Conservation (phyloP, 768 basidiomycete species). For the Panaeolus cyanescens region DNA sequence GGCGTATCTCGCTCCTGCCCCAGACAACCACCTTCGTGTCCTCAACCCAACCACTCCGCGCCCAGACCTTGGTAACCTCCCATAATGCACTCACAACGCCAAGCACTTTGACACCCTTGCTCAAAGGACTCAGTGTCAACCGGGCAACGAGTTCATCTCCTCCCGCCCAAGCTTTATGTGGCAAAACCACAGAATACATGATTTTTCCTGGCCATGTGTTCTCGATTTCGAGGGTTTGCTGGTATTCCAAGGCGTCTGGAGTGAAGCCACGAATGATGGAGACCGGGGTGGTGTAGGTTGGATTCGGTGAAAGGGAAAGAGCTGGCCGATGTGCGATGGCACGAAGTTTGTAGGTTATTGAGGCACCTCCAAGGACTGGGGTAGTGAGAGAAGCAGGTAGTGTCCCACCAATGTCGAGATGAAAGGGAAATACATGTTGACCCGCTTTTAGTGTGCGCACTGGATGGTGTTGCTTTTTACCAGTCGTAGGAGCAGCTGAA, state of each 20-base stretch:
- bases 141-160: conserved; percentile 83
- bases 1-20: conserved; percentile 66
- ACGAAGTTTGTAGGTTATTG: conserved; percentile 86
- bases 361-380: conserved; percentile 54
- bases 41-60: conserved; percentile 58
- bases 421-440: conserved; percentile 90
- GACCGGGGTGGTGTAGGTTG: conserved; percentile 47
- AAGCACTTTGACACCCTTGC: conserved; percentile 79
- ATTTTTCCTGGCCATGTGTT: conserved; percentile 98
- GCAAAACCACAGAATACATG: conserved; percentile 93
- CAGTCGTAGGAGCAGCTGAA: conserved; percentile 21
- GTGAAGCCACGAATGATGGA: conserved; percentile 73
- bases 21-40: conserved; percentile 61
- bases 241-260: conserved; percentile 89
- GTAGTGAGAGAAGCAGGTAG: conserved; percentile 79
- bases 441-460: conserved; percentile 95
- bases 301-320: conserved; percentile 31
- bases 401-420: conserved; percentile 80
- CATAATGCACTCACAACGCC: conserved; percentile 68
- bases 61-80: conserved; percentile 69
- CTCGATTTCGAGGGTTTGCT: conserved; percentile 93
- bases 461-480: conserved; percentile 69
- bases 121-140: conserved; percentile 85
- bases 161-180: conserved; percentile 94
- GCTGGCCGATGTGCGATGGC: conserved; percentile 82